phyloP scores from a whole-genome alignment of 208 protist species.

The Jaenimonas drosophilae region DNA sequence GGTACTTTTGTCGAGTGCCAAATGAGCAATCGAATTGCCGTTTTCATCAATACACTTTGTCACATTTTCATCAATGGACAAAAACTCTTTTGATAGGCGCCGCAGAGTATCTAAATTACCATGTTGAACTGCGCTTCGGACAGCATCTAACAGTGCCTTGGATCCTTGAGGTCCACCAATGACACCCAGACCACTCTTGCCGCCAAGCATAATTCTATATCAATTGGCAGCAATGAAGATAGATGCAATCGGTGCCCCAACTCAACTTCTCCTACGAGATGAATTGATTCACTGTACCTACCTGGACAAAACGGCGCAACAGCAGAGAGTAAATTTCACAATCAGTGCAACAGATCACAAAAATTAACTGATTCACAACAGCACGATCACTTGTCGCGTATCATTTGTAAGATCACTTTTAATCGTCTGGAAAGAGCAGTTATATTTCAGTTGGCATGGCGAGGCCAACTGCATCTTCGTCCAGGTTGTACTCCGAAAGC shows the following conservation, averaged over 20 bases:
- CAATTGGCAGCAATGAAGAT: too few species aligned
- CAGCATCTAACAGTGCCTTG: slow-evolving; percentile 77
- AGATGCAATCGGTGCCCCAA: too few species aligned
- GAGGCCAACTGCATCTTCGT: slow-evolving; percentile 1
- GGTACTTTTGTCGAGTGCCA: slow-evolving; percentile 61
- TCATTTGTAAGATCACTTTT: background rate
- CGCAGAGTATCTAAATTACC: slow-evolving; percentile 63
- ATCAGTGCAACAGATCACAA: background rate
- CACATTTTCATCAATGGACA: slow-evolving; percentile 68
- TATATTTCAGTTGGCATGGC: background rate
- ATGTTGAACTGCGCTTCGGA: slow-evolving; percentile 43
- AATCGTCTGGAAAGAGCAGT: background rate
- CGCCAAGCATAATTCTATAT: background rate
- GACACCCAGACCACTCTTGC: slow-evolving; percentile 17
- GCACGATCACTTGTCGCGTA: too few species aligned
- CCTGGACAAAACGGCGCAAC: too few species aligned
- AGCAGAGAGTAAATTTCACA: too few species aligned
- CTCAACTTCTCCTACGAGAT: background rate
- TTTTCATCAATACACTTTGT: slow-evolving; percentile 79
- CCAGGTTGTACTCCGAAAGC: slow-evolving; percentile 56
- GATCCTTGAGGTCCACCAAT: slow-evolving; percentile 79
- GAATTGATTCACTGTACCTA: background rate
- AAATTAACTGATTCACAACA: background rate
- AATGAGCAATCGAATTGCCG: slow-evolving; percentile 79
- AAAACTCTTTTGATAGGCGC: slow-evolving; percentile 62